A percentile compares a stretch with the other conserved stretches of the same genome.
phyloP scores from a whole-genome alignment of 495 filamentous ascomycete genomes.

The Umbilicaria muhlenbergii region DNA sequence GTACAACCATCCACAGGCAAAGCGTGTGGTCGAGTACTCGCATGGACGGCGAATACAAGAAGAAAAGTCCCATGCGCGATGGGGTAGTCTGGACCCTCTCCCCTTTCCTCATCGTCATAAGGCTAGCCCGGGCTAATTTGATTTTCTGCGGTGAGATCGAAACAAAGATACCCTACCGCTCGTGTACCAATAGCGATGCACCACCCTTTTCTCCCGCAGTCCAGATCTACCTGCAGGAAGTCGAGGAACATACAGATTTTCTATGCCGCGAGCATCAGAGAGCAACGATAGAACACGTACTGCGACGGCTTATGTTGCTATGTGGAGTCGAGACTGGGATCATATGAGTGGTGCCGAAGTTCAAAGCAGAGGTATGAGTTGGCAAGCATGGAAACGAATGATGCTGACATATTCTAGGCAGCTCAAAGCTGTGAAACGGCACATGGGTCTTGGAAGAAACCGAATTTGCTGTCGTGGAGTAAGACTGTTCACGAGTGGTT shows the following conservation, averaged over 20 bases:
- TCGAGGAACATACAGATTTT: background rate
- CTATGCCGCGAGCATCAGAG: background rate
- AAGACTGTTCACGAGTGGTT: too few relatives aligned
- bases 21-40: too few relatives aligned
- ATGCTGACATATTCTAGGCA: too few relatives aligned
- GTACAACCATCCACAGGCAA: too few relatives aligned
- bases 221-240: background rate
- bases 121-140: background rate
- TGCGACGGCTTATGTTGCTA: background rate
- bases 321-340: too few relatives aligned
- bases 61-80: background rate
- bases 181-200: background rate
- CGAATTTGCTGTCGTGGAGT: too few relatives aligned
- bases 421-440: too few relatives aligned
- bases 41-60: background rate
- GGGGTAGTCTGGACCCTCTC: background rate
- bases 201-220: background rate
- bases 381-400: too few relatives aligned
- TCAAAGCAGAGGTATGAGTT: too few relatives aligned
- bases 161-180: background rate
- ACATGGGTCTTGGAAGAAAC: too few relatives aligned
- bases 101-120: background rate
- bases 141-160: background rate
- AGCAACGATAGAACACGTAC: background rate
- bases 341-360: too few relatives aligned